phyloP scores from a whole-genome alignment of 108 stramenopile genomes.

The Epipyxis sp. region DNA sequence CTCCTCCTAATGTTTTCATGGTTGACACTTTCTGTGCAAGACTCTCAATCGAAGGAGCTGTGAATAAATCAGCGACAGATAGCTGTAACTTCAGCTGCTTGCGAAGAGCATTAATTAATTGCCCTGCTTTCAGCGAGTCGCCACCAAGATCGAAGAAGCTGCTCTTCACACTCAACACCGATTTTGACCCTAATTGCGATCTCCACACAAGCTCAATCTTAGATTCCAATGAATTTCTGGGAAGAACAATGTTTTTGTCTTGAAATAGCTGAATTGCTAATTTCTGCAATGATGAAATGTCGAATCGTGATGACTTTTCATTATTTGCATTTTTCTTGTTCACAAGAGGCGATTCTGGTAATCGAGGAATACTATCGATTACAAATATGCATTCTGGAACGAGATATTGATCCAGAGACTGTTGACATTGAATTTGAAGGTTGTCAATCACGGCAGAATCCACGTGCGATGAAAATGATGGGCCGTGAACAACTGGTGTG shows the following conservation, averaged over 20 bases:
- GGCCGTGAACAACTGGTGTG: too few species aligned
- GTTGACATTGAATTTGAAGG: too few species aligned
- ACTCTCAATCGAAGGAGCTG: not conserved
- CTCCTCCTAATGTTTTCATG: not conserved
- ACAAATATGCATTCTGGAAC: too few species aligned
- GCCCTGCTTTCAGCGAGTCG: conserved; percentile 9
- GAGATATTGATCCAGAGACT: too few species aligned
- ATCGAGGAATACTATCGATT: too few species aligned
- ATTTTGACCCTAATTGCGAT: not conserved
- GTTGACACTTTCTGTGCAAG: not conserved
- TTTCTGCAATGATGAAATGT: not conserved
- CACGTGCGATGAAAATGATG: too few species aligned
- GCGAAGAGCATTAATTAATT: not conserved
- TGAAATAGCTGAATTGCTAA: not conserved
- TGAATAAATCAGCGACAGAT: conserved; percentile 20
- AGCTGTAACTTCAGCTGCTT: not conserved
- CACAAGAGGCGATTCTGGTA: too few species aligned
- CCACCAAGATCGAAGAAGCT: conserved; percentile 24
- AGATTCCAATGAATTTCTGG: not conserved
- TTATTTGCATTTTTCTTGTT: too few species aligned
- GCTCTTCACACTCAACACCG: not conserved
- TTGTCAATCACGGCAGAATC: too few species aligned
- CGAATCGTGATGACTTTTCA: too few species aligned
- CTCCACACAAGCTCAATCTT: not conserved
- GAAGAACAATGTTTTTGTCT: not conserved